Conservation (phyloP, 495 filamentous ascomycete species). For the Trichoderma gamsii region DNA sequence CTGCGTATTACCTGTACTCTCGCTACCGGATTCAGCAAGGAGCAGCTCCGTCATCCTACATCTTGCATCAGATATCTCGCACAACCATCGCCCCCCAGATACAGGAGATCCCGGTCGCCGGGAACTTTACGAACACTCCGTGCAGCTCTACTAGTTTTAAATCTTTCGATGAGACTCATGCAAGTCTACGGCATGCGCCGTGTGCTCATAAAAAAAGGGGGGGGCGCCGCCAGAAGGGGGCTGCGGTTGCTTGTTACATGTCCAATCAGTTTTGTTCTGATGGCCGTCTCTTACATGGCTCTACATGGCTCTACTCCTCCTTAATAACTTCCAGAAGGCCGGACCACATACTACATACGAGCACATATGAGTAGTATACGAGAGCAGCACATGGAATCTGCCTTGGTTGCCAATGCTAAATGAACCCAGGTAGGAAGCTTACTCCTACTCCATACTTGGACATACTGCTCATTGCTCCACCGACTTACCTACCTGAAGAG, state of each 20-base stretch:
- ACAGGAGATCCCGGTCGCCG: background rate
- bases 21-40: background rate
- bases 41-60: background rate
- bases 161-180: background rate
- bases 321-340: background rate
- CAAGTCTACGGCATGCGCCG: background rate
- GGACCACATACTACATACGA: background rate
- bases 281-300: background rate
- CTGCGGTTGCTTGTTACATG: background rate
- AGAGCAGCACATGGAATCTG: background rate
- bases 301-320: background rate
- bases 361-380: background rate
- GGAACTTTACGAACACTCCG: slow-evolving; percentile 6
- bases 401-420: background rate
- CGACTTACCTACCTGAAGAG: background rate
- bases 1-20: background rate
- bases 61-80: slow-evolving; percentile 1
- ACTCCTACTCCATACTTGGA: background rate
- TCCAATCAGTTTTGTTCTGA: background rate
- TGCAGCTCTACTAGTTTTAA: background rate
- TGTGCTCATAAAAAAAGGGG: background rate
- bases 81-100: background rate
- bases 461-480: background rate
- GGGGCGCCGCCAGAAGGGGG: background rate
- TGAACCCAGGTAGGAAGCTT: background rate